Conservation (phyloP, 306 rosid genomes). For the Cyclanthera cordifolia region DNA sequence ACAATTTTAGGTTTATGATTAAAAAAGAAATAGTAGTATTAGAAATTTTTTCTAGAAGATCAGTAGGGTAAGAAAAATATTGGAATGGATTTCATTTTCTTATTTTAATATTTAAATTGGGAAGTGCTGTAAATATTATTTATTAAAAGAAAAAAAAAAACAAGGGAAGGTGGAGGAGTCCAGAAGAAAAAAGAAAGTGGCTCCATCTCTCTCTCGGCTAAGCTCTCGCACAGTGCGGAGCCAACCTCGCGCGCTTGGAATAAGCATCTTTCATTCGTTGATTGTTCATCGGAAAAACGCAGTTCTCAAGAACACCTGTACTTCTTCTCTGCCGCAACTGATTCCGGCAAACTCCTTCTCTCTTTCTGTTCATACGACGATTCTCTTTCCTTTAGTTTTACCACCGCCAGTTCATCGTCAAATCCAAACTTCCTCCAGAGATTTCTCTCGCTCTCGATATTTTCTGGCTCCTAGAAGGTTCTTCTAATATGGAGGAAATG, state of each 20-base stretch:
- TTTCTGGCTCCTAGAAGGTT: neutral
- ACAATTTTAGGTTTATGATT: too few relatives aligned
- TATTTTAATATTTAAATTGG: neutral
- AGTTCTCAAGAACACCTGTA: slow-evolving; percentile 9
- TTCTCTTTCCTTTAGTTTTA: too few relatives aligned
- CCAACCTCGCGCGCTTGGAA: neutral
- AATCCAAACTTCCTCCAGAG: neutral
- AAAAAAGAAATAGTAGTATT: too few relatives aligned
- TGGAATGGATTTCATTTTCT: neutral
- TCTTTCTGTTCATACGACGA: neutral
- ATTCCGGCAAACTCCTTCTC: slow-evolving; percentile 17
- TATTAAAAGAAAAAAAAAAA: neutral
- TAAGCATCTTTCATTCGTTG: slow-evolving; percentile 16
- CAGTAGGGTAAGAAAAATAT: neutral
- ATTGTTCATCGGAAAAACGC: slow-evolving; percentile 18
- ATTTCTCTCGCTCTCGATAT: neutral
- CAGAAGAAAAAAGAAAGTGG: neutral
- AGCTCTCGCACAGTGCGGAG: neutral
- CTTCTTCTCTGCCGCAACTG: slow-evolving; percentile 18
- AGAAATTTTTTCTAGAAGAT: too few relatives aligned
- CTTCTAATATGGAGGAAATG: slow-evolving; percentile 55
- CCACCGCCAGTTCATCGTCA: neutral
- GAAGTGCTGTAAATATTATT: neutral
- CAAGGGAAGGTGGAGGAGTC: neutral
- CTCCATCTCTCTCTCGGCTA: neutral